These are phyloP conservation scores for Brassica napus DNA, from an alignment of 345 rosid genomes.

Conservation along the genomic window DNA sequence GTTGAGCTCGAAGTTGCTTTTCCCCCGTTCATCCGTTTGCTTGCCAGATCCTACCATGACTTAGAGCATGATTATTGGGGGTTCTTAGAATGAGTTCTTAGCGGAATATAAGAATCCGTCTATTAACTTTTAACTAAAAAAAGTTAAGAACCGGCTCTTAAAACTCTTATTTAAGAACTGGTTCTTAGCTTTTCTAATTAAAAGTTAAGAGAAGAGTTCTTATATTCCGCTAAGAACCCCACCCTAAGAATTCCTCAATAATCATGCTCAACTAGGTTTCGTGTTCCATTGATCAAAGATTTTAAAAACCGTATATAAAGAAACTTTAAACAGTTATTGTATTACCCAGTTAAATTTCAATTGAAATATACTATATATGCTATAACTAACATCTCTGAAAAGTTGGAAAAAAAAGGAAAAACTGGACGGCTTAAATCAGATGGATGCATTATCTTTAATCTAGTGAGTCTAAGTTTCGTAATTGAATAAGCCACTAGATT, in stretches of 20 bases:
- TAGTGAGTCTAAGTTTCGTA: neutral
- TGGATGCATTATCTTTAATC: constrained; percentile 4
- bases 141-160: too few species aligned
- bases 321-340: constrained; percentile 11
- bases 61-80: neutral
- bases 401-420: neutral
- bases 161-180: too few species aligned
- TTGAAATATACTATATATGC: neutral
- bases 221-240: too few species aligned
- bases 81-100: too few species aligned
- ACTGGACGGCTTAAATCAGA: constrained; percentile 1
- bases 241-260: too few species aligned
- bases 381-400: neutral
- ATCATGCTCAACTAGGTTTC: constrained; percentile 38
- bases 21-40: constrained; percentile 48
- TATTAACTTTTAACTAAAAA: too few species aligned
- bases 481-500: neutral
- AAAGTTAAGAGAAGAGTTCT: too few species aligned
- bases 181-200: too few species aligned
- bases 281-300: constrained; percentile 50
- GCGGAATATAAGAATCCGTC: too few species aligned
- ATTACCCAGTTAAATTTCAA: neutral
- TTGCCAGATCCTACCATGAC: constrained; percentile 49
- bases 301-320: constrained; percentile 1
- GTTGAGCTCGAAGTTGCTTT: constrained; percentile 61